Conservation (phyloP, 2,329 filamentous ascomycete species). For the Penicillium sp. region DNA sequence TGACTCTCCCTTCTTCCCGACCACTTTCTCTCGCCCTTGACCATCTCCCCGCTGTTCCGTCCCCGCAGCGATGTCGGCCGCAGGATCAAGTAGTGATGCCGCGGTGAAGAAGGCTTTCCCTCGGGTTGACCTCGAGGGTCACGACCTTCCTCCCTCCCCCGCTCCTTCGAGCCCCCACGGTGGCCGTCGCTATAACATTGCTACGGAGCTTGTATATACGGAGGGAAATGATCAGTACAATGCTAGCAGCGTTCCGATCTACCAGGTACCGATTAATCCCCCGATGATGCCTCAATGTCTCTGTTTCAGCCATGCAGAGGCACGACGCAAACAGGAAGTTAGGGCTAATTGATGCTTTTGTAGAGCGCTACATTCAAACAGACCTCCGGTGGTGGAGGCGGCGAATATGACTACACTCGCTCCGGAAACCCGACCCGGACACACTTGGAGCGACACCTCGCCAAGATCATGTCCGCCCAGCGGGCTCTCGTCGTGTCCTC, state of each 20-base stretch:
- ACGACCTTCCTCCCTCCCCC: constrained; percentile 80
- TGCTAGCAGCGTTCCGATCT: constrained; percentile 90
- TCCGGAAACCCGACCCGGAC: constrained; percentile 94
- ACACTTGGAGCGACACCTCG: constrained; percentile 88
- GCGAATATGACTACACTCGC: constrained; percentile 95
- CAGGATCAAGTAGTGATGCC: constrained; percentile 26
- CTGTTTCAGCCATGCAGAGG: too few species aligned
- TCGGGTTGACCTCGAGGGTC: constrained; percentile 68
- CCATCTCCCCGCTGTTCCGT: too few species aligned
- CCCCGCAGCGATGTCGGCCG: constrained; percentile 36
- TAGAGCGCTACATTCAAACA: constrained; percentile 96
- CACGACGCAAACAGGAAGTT: too few species aligned
- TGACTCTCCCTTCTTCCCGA: constrained; percentile 3
- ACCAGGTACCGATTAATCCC: constrained; percentile 54
- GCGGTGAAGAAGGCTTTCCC: constrained; percentile 45
- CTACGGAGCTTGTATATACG: constrained; percentile 92
- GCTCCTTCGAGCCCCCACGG: constrained; percentile 82
- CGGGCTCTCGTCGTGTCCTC: constrained; percentile 88
- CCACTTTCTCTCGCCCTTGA: too few species aligned
- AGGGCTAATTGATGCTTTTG: too few species aligned
- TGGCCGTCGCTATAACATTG: constrained; percentile 81
- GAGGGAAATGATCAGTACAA: constrained; percentile 96
- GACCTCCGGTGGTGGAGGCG: constrained; percentile 65
- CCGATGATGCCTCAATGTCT: too few species aligned
- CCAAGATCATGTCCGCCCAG: constrained; percentile 96